These are phyloP conservation scores for Pseudogymnoascus sp. DNA, from an alignment of 2,329 filamentous ascomycete genomes.

Conservation along the genomic window DNA sequence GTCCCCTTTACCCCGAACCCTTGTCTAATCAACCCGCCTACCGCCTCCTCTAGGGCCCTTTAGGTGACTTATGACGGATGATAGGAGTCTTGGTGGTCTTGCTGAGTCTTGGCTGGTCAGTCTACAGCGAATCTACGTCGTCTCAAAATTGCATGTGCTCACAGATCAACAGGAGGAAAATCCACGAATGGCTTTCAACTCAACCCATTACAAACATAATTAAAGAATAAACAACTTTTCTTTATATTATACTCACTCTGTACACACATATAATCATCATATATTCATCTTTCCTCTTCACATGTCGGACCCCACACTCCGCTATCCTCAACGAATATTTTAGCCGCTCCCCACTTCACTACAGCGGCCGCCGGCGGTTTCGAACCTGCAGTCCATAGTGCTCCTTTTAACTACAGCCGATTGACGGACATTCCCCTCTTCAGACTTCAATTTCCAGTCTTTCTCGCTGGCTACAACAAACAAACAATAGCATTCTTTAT, in stretches of 20 bases:
- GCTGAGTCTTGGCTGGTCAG: neutral
- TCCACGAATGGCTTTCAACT: neutral
- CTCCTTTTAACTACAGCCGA: slow-evolving; percentile 2
- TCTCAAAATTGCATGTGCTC: neutral
- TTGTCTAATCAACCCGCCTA: neutral
- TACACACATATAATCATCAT: neutral
- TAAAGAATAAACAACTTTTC: neutral
- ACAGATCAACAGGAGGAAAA: neutral
- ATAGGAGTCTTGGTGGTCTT: neutral
- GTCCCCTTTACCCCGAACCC: neutral
- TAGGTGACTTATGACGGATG: neutral
- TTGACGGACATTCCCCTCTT: slow-evolving; percentile 2
- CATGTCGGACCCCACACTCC: neutral
- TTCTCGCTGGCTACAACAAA: neutral
- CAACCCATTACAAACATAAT: neutral
- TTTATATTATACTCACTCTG: slow-evolving; percentile 1
- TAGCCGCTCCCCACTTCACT: slow-evolving; percentile 1
- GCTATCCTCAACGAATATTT: neutral
- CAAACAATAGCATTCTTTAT: neutral
- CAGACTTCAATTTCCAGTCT: neutral
- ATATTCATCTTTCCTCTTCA: too few species aligned
- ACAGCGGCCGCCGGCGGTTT: neutral
- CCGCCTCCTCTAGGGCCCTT: neutral
- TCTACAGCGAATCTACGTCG: too few species aligned
- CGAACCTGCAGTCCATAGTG: neutral